Percentiles rank a stretch among this genome's conserved stretches.
These are phyloP conservation scores for Pleomassaria siparia DNA, from an alignment of 2,329 filamentous ascomycete genomes.

Conservation along the genomic window DNA sequence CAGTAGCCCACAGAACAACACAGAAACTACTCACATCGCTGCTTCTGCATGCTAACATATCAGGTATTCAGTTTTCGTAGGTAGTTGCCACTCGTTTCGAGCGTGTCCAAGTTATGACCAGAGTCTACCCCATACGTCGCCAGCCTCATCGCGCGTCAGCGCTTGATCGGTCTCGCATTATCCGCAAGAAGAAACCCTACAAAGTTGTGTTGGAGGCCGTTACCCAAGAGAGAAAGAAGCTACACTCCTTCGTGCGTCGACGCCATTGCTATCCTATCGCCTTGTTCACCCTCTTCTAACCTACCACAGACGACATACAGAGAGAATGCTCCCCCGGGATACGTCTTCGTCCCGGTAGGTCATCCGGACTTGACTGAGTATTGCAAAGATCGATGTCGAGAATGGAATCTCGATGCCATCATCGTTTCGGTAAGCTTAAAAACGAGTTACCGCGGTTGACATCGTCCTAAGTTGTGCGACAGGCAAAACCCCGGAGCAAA, in stretches of 20 bases:
- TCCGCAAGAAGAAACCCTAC: conserved; percentile 48
- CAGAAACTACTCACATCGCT: neutral
- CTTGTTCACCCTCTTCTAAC: conserved; percentile 40
- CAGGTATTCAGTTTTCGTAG: conserved; percentile 5
- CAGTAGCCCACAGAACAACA: neutral
- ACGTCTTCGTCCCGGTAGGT: conserved; percentile 62
- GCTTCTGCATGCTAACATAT: neutral
- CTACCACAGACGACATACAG: conserved; percentile 42
- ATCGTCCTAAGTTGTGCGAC: neutral
- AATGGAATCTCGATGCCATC: conserved; percentile 56
- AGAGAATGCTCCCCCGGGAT: conserved; percentile 58
- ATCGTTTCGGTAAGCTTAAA: conserved; percentile 60
- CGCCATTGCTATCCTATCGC: conserved; percentile 4
- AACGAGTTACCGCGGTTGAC: neutral
- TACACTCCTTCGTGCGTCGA: conserved; percentile 52
- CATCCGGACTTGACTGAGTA: conserved; percentile 60
- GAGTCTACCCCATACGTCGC: conserved; percentile 21
- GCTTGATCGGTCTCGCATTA: conserved; percentile 26
- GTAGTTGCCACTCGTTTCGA: conserved; percentile 1
- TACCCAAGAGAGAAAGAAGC: conserved; percentile 62
- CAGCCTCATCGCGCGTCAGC: conserved; percentile 18
- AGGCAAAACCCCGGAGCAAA: conserved; percentile 2
- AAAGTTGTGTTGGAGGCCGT: conserved; percentile 62
- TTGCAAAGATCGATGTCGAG: conserved; percentile 60
- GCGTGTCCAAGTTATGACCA: conserved; percentile 23